A percentile compares a stretch with the other conserved stretches of the same genome.
phyloP scores from a whole-genome alignment of 2,329 filamentous ascomycete species.

The Diaporthe sp. region DNA sequence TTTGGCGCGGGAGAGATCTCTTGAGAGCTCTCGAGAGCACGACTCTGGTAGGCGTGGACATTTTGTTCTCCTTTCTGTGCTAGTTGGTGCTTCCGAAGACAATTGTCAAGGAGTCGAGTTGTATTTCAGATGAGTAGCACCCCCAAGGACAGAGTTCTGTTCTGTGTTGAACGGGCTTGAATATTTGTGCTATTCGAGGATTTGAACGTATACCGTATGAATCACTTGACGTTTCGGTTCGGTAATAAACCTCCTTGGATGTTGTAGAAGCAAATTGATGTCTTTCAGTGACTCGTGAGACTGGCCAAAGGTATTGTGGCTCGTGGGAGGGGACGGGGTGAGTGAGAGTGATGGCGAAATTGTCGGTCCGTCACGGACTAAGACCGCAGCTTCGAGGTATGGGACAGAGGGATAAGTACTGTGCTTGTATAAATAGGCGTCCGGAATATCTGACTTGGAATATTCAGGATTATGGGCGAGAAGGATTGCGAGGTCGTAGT shows the following conservation, averaged over 20 bases:
- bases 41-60: not conserved
- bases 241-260: not conserved
- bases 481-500: not conserved
- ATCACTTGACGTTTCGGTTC: not conserved
- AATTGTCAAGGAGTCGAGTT: not conserved
- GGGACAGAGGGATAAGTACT: not conserved
- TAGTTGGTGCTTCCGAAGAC: too few species aligned
- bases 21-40: not conserved
- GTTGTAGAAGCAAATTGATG: not conserved
- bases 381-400: not conserved
- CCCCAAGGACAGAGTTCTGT: not conserved
- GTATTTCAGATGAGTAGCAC: not conserved
- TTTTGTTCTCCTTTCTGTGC: not conserved
- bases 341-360: too few species aligned
- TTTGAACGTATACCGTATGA: not conserved
- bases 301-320: not conserved
- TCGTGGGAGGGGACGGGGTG: not conserved
- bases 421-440: not conserved
- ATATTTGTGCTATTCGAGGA: not conserved
- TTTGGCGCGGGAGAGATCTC: not conserved
- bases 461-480: too few species aligned
- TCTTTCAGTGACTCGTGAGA: not conserved
- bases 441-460: too few species aligned
- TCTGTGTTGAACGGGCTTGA: not conserved
- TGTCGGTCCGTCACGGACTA: not conserved